phyloP scores from a whole-genome alignment of 208 protist species.

The Wallacemonas collosoma region DNA sequence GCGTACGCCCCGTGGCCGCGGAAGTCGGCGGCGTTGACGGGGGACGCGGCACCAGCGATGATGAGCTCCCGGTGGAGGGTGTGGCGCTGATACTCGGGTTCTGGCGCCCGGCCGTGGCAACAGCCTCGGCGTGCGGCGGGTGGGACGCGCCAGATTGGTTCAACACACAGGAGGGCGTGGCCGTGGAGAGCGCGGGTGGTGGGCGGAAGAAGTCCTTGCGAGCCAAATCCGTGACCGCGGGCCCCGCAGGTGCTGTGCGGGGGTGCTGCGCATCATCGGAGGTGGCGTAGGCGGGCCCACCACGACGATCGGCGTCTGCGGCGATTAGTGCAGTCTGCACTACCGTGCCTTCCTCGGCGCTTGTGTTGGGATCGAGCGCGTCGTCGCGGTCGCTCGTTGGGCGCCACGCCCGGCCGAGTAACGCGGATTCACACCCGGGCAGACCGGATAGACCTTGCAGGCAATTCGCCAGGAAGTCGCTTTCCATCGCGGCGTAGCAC shows the following conservation, averaged over 20 bases:
- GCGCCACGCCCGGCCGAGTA: conserved; percentile 36
- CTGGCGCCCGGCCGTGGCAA: not conserved
- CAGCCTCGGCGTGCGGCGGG: not conserved
- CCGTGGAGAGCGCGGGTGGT: not conserved
- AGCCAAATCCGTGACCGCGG: conserved; percentile 16
- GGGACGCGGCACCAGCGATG: not conserved
- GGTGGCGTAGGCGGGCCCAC: not conserved
- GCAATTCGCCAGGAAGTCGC: conserved; percentile 44
- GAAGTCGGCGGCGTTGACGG: not conserved
- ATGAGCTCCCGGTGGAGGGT: not conserved
- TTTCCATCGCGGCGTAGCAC: conserved; percentile 41
- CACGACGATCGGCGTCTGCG: not conserved
- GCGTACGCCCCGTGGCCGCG: not conserved
- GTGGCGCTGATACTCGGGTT: not conserved
- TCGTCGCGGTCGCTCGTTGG: not conserved
- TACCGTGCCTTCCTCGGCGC: not conserved
- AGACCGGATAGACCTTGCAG: conserved; percentile 51
- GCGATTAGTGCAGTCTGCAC: not conserved
- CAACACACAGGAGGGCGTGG: too few species aligned
- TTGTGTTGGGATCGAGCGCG: not conserved
- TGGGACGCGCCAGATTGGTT: not conserved
- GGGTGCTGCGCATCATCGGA: not conserved
- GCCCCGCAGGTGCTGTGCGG: not conserved
- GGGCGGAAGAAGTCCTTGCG: conserved; percentile 20
- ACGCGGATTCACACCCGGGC: conserved; percentile 51